Evolutionary conservation across 148 eudicot species (phyloP), one percentile per base, ranked within the genome.

Genomic region (Selenicereus undatus): DNA sequence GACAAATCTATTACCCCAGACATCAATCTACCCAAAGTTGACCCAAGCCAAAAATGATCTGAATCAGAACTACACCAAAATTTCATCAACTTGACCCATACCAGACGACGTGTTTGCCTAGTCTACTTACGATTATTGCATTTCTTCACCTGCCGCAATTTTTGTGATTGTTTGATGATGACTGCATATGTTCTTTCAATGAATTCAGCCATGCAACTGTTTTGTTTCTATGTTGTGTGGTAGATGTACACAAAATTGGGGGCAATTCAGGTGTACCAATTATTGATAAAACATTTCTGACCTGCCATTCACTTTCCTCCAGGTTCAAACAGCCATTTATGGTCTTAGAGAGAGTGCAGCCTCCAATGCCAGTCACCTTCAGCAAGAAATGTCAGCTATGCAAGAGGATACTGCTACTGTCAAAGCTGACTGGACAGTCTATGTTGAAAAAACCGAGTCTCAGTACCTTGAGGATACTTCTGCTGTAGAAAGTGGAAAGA

Each of bases 301-400:
- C 13, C 32, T 51, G 36, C 30, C 20, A 5, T 27, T 76, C 24
- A 8, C 42, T 48, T 74, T 75, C 36, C n/a, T 78, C 72, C 78
- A 96, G 99, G 99, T 96, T 75, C 90, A 90, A 90, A 82, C 88
- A 21, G 93, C 99, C 42, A 86, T 96, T 73, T 77, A 80, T 85
- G 95, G 89, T 75, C 92, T 96, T 80, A 86, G 95, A 80, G 99
- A 91, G 73, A 89, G 89, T 86, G 90, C 98, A 72, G 88, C 90
- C 30, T 89, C 87, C 62, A 92, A 89, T 82, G 90, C 99, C 82
- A 83, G 71, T 82, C 86, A 81, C 81, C 86, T 96, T 80, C 94
- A 91, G 82, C 88, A 90, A 86, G 95, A 93, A 88, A 91, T 93
- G 98, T 89, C 90, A 82, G 88, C 90, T 62, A 96, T 93, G 97